phyloP scores from a whole-genome alignment of 495 filamentous ascomycete species.

The Chlorociboria aeruginascens region DNA sequence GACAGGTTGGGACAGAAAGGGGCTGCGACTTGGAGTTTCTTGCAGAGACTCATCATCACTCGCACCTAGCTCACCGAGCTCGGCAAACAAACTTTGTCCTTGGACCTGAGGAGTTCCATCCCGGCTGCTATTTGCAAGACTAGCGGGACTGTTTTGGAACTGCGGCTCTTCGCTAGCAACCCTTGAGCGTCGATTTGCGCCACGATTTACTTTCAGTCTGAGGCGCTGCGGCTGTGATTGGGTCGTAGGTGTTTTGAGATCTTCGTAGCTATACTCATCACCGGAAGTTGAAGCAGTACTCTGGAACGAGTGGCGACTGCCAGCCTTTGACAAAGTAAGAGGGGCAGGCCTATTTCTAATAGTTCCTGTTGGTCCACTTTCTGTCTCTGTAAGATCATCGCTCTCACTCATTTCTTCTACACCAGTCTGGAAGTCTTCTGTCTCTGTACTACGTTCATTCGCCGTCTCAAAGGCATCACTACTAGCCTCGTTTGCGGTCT shows the following conservation, averaged over 20 bases:
- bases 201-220: conserved; percentile 56
- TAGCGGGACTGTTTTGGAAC: conserved; percentile 38
- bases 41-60: conserved; percentile 40
- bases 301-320: conserved; percentile 55
- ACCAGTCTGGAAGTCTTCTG: conserved; percentile 89
- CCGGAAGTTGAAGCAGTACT: conserved; percentile 85
- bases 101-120: conserved; percentile 38
- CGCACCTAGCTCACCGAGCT: conserved; percentile 64
- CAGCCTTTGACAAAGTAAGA: conserved; percentile 20
- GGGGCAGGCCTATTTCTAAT: conserved; percentile 7
- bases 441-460: conserved; percentile 73
- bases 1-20: conserved; percentile 26
- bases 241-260: conserved; percentile 26
- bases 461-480: conserved; percentile 75
- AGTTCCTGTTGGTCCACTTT: conserved; percentile 34
- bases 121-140: conserved; percentile 37
- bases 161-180: conserved; percentile 51
- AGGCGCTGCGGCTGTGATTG: conserved; percentile 51
- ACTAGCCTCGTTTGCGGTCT: conserved; percentile 74
- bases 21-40: conserved; percentile 25
- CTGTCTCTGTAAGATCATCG: conserved; percentile 81
- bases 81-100: conserved; percentile 79
- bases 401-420: conserved; percentile 73
- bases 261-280: conserved; percentile 59
- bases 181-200: conserved; percentile 46